Evolutionary conservation across 768 basidiomycete genomes (phyloP).

Genomic region (Cystofilobasidium macerans): DNA sequence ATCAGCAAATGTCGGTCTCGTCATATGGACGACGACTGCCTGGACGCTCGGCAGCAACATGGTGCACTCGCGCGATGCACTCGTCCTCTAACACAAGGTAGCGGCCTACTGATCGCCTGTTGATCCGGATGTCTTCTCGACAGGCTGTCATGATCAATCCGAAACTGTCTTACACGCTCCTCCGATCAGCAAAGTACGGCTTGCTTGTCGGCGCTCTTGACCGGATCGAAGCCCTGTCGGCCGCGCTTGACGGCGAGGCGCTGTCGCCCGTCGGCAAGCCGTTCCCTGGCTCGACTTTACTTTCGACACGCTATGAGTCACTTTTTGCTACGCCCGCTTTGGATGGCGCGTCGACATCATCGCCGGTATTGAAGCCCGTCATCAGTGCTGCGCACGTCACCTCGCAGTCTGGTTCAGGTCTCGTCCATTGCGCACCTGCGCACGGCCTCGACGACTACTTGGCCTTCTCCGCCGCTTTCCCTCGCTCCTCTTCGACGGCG

Average conservation of each 20-base stretch:
- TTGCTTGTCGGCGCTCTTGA: slow-evolving; percentile 39
- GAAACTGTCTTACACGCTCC: slow-evolving; percentile 56
- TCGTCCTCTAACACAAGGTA: not conserved
- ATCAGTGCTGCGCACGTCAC: slow-evolving; percentile 69
- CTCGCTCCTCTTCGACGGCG: not conserved
- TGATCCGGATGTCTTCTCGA: slow-evolving; percentile 4
- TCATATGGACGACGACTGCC: slow-evolving; percentile 96
- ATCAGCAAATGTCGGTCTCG: slow-evolving; percentile 46
- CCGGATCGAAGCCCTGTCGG: slow-evolving; percentile 27
- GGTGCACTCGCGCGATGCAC: slow-evolving; percentile 45
- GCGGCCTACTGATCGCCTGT: too few relatives aligned
- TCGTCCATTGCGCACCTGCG: slow-evolving; percentile 90
- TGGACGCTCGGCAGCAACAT: slow-evolving; percentile 96
- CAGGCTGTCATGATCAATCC: slow-evolving; percentile 82
- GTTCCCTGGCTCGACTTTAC: slow-evolving; percentile 29
- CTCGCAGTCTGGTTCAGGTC: slow-evolving; percentile 76
- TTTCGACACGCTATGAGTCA: slow-evolving; percentile 28
- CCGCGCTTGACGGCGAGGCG: slow-evolving; percentile 10
- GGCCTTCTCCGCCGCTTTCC: slow-evolving; percentile 47
- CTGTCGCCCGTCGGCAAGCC: slow-evolving; percentile 25
- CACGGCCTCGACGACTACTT: slow-evolving; percentile 89
- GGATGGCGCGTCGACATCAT: slow-evolving; percentile 33
- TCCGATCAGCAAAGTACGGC: slow-evolving; percentile 31
- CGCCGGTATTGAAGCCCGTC: slow-evolving; percentile 37
- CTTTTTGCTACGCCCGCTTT: slow-evolving; percentile 30